Conservation (phyloP, 2,329 filamentous ascomycete species). For the Arachnomyces sp. region DNA sequence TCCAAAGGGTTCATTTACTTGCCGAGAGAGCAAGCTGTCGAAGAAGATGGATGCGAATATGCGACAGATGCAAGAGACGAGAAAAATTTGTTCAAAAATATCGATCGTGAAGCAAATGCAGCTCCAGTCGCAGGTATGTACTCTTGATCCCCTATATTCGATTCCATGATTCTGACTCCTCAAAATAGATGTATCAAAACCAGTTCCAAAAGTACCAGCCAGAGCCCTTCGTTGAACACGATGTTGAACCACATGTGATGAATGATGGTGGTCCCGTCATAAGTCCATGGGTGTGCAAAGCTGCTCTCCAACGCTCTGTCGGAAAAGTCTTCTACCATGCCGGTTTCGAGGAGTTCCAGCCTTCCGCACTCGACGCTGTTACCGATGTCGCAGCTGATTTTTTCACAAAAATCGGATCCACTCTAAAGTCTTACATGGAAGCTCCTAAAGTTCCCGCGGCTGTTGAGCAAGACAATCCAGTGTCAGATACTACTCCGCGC, state of each 20-base stretch:
- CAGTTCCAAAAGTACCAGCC: slow-evolving; percentile 96
- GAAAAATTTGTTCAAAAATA: slow-evolving; percentile 93
- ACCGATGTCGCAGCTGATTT: slow-evolving; percentile 86
- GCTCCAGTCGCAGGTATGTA: slow-evolving; percentile 77
- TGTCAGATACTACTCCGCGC: slow-evolving; percentile 24
- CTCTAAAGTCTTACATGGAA: slow-evolving; percentile 75
- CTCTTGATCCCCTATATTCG: neutral
- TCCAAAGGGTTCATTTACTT: slow-evolving; percentile 63
- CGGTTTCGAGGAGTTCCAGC: slow-evolving; percentile 94
- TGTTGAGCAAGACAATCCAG: slow-evolving; percentile 33
- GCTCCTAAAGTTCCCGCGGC: slow-evolving; percentile 61
- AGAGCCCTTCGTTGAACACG: slow-evolving; percentile 76
- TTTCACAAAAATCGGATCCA: slow-evolving; percentile 72
- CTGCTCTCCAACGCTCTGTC: slow-evolving; percentile 82
- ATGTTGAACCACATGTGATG: slow-evolving; percentile 81
- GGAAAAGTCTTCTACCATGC: slow-evolving; percentile 93
- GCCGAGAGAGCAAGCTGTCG: slow-evolving; percentile 64
- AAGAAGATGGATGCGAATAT: slow-evolving; percentile 85
- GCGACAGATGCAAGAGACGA: slow-evolving; percentile 89
- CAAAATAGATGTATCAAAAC: slow-evolving; percentile 82
- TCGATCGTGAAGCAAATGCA: slow-evolving; percentile 99
- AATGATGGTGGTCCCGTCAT: slow-evolving; percentile 84
- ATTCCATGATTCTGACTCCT: slow-evolving; percentile 13
- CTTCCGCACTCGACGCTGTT: slow-evolving; percentile 80
- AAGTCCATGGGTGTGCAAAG: slow-evolving; percentile 70